Percentiles rank a stretch among this genome's conserved stretches.
phyloP scores from a whole-genome alignment of 805 yeast species.

The Candida parachauliodes region DNA sequence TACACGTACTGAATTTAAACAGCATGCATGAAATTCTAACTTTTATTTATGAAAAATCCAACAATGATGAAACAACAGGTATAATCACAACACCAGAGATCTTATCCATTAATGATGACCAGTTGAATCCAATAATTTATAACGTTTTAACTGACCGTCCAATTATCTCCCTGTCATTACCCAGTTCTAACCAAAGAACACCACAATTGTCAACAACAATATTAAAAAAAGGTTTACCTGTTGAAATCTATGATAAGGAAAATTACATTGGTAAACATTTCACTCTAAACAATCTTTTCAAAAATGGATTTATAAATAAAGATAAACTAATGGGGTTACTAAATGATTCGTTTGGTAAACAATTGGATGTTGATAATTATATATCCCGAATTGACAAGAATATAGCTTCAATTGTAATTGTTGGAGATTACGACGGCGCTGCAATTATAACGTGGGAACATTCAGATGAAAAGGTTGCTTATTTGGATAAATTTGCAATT shows the following conservation, averaged over 20 bases:
- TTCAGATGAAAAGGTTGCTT: conserved; percentile 49
- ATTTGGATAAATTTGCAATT: conserved; percentile 93
- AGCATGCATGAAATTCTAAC: conserved; percentile 58
- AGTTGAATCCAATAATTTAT: conserved; percentile 81
- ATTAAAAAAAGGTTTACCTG: conserved; percentile 69
- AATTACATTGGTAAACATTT: conserved; percentile 25
- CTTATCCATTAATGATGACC: conserved; percentile 52
- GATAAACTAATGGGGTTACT: conserved; percentile 56
- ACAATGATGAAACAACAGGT: conserved; percentile 59
- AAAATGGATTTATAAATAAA: conserved; percentile 46
- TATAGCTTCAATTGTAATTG: conserved; percentile 74
- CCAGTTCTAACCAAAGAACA: conserved; percentile 52
- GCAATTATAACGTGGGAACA: conserved; percentile 87
- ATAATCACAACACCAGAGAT: conserved; percentile 80
- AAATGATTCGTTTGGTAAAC: conserved; percentile 73
- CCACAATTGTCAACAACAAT: conserved; percentile 75
- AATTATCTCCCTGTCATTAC: conserved; percentile 83
- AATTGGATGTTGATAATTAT: conserved; percentile 65
- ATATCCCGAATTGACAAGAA: conserved; percentile 58
- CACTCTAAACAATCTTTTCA: conserved; percentile 38
- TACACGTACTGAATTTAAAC: conserved; percentile 64
- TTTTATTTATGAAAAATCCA: conserved; percentile 41
- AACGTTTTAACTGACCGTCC: conserved; percentile 91
- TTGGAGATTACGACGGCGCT: conserved; percentile 94
- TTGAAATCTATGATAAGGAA: conserved; percentile 37